A percentile compares a stretch with the other conserved stretches of the same genome.
These are phyloP conservation scores for Trametes maxima DNA, from an alignment of 768 basidiomycete species.

Conservation along the genomic window DNA sequence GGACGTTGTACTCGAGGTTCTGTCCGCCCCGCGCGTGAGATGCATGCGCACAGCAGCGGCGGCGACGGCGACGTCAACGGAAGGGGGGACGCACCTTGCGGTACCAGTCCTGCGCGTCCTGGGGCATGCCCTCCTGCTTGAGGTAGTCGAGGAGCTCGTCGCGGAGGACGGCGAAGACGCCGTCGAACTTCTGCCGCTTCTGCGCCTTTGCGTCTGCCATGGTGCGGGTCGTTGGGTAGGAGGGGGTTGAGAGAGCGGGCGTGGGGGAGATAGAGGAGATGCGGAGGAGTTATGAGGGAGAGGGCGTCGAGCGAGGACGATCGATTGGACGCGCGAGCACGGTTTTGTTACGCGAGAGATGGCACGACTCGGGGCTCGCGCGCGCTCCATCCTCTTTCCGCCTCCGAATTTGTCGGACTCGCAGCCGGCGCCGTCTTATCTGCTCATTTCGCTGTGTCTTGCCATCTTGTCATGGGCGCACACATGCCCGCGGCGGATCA, in stretches of 20 bases:
- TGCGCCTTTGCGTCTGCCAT: conserved; percentile 29
- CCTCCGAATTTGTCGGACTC: conserved; percentile 5
- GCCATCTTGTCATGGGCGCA: not conserved
- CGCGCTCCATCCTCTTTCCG: not conserved
- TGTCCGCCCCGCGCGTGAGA: conserved; percentile 31
- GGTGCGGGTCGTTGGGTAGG: not conserved
- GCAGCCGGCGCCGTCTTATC: not conserved
- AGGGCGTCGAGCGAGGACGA: not conserved
- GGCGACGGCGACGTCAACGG: not conserved
- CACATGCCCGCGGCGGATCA: too few species aligned
- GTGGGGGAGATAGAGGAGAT: not conserved
- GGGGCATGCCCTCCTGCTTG: conserved; percentile 73
- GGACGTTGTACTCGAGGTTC: conserved; percentile 94
- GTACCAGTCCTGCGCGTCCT: conserved; percentile 86
- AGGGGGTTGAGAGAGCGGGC: not conserved
- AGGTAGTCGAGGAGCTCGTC: conserved; percentile 78
- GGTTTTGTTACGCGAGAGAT: too few species aligned
- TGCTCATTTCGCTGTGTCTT: not conserved
- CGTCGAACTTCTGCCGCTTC: conserved; percentile 62
- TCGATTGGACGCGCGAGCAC: too few species aligned
- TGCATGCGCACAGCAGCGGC: not conserved
- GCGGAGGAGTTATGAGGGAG: not conserved
- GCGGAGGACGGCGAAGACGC: conserved; percentile 68
- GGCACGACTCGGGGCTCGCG: not conserved
- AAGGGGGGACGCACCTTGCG: conserved; percentile 55